Base-by-base conservation (phyloP, 2,329 filamentous ascomycete genomes). In the Aspergillus intermedius region DNA sequence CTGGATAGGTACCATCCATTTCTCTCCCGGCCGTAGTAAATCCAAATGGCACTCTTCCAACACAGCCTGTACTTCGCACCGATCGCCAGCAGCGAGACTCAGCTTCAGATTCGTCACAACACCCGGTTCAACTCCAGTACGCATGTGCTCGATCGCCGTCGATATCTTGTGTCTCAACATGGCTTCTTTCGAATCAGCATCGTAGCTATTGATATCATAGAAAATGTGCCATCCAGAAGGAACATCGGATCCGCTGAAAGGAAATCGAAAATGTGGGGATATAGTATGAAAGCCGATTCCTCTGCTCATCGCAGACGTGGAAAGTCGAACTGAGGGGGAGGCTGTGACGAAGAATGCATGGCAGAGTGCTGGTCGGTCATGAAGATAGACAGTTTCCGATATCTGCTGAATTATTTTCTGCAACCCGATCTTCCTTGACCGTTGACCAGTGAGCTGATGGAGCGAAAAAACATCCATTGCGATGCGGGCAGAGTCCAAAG, bases 271-370 rank as follows among this genome's bases (percentile, higher is more conserved):
- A 21, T 61, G 57, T 3, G 64, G 61, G 10, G 65, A 63, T 25
- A 69, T 57, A 1, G 66, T 63, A 48, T 69, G 66, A 28, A 69
- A 56, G 13, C 64, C 60, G 22, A 70, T 53, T 8, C 54, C 55
- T 4, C 54, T 53, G 32, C 63, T 52, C 12, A 57, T 53, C 23
- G 46, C 48, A 32, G 58, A 53, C n/a, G 60, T 50, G 6, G 49
- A 48, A 8, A 64, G 46, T 12, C 54, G 50, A 6, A 51, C 50
- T 32, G 49, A 54, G 5, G 55, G 47, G 8, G 52, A 53, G 3
- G 59, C 49, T 22, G 66, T 66, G 22, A 69, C 41, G 9, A 68
- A 52, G 44, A 69, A 64, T 28, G 68, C 46, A 53, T 70, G 66
- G 17, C 65, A 60, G 37, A 61, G 60, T 1, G 63, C 60, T 15